Percentiles rank a stretch among this genome's conserved stretches.
phyloP scores from a whole-genome alignment of 2,329 filamentous ascomycete genomes.

The Epichloe bromicola region DNA sequence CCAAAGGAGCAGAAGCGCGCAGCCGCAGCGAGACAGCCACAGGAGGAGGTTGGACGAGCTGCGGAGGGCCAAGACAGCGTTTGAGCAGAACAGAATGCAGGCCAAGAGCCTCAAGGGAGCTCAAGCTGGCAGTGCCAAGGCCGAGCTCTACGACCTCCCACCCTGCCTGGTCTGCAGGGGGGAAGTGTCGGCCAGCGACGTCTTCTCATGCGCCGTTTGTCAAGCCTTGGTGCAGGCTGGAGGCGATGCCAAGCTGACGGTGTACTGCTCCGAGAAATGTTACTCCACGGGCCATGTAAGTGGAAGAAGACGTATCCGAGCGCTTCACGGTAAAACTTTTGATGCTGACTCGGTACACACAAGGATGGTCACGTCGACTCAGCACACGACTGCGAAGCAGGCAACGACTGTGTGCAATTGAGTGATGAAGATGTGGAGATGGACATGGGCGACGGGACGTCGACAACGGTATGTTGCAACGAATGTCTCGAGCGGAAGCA shows the following conservation, averaged over 20 bases:
- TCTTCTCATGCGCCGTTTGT: conserved; percentile 32
- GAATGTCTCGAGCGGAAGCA: conserved; percentile 26
- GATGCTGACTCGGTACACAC: conserved; percentile 11
- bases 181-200: conserved; percentile 19
- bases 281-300: conserved; percentile 28
- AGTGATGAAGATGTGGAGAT: conserved; percentile 27
- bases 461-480: conserved; percentile 24
- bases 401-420: conserved; percentile 26
- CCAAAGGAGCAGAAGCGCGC: conserved; percentile 16
- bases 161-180: conserved; percentile 26
- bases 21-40: conserved; percentile 26
- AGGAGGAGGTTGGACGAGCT: conserved; percentile 31
- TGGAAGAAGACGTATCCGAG: conserved; percentile 1
- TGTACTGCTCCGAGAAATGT: conserved; percentile 34
- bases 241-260: conserved; percentile 21
- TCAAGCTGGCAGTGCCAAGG: conserved; percentile 15
- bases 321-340: not conserved
- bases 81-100: conserved; percentile 30
- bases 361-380: conserved; percentile 28
- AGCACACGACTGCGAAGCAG: conserved; percentile 29
- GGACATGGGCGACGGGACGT: conserved; percentile 24
- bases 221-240: conserved; percentile 28
- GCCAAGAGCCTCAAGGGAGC: conserved; percentile 22
- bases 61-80: conserved; percentile 33
- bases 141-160: conserved; percentile 25